These are phyloP conservation scores for Nicotiana sylvestris DNA, from an alignment of 257 asterid genomes.

Conservation along the genomic window DNA sequence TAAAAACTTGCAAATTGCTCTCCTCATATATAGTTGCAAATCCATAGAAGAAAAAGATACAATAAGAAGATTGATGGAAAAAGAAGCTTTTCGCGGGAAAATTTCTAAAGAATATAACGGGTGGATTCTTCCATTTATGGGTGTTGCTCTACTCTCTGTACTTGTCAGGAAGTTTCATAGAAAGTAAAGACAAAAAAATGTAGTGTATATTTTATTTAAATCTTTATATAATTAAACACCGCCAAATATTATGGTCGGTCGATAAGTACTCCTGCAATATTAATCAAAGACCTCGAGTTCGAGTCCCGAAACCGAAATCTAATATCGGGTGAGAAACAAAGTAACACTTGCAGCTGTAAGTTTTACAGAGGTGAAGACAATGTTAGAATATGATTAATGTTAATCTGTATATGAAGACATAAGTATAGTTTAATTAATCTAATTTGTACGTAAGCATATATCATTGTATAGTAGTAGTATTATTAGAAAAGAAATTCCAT, in stretches of 20 bases:
- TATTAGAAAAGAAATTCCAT: neutral
- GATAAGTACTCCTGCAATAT: no score
- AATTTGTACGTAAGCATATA: neutral
- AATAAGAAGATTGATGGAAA: neutral
- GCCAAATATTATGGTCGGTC: no score
- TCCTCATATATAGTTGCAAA: neutral
- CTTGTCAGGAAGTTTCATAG: neutral
- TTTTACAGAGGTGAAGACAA: no score
- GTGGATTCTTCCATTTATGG: neutral
- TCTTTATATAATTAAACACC: no score
- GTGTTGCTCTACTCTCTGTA: neutral
- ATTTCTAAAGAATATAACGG: neutral
- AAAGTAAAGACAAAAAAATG: neutral
- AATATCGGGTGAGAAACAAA: no score
- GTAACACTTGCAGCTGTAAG: no score
- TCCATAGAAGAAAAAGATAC: no score
- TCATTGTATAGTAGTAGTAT: neutral
- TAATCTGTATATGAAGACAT: neutral
- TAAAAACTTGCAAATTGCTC: neutral
- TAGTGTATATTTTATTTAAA: no score
- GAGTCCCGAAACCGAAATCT: fast-evolving
- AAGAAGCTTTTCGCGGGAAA: constrained; percentile 1
- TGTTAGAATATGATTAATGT: no score
- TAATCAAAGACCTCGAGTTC: fast-evolving
- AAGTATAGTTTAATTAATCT: neutral